A percentile compares a stretch with the other conserved stretches of the same genome.
Conservation (phyloP, 2,329 filamentous ascomycete species). For the Stachybotrys chartarum region DNA sequence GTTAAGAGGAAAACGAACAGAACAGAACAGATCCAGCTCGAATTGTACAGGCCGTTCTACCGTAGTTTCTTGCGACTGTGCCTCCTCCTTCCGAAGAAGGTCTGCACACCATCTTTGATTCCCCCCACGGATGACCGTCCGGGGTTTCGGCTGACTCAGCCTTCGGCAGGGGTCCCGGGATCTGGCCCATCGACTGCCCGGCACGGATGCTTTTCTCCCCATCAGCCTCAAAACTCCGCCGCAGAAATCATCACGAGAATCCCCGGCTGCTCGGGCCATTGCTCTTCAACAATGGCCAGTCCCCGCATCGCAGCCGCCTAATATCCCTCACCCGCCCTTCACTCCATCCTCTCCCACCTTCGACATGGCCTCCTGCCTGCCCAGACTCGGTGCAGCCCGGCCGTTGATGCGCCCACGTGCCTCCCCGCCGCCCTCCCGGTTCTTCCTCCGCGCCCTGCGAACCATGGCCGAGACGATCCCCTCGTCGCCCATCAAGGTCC, state of each 20-base stretch:
- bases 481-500: conserved; percentile 57
- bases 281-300: conserved; percentile 22
- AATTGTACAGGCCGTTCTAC: no score
- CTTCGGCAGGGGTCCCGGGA: no score
- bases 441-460: conserved; percentile 12
- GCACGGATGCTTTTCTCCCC: no score
- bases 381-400: conserved; percentile 5
- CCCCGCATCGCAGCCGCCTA: conserved; percentile 6
- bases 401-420: conserved; percentile 3
- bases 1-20: no score
- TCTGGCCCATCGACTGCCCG: no score
- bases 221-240: conserved; percentile 37
- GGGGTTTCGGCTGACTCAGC: no score
- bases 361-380: conserved; percentile 8
- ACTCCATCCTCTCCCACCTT: conserved; percentile 2
- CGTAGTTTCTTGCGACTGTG: no score
- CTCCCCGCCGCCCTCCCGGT: conserved; percentile 12
- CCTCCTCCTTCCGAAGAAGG: no score
- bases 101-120: no score
- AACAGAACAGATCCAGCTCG: no score
- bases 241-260: conserved; percentile 40
- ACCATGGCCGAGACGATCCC: conserved; percentile 39
- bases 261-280: conserved; percentile 14
- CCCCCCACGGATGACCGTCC: no score
- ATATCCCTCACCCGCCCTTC: conserved; percentile 2